A percentile compares a stretch with the other conserved stretches of the same genome.
Conservation (phyloP, 768 basidiomycete genomes). For the Mrakia frigida region DNA sequence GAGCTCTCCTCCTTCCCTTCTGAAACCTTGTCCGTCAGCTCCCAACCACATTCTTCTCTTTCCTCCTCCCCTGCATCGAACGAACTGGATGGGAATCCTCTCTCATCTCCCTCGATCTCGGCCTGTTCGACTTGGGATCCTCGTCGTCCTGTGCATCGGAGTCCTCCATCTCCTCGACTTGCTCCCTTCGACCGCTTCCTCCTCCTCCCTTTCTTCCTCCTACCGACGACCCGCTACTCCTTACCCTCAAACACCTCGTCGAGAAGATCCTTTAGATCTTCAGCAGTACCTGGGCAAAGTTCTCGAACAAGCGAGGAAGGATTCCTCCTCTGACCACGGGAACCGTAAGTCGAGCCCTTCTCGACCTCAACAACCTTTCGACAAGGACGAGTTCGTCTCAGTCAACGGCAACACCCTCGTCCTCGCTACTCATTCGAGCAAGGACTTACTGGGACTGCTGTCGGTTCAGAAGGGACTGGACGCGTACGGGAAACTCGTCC, state of each 20-base stretch:
- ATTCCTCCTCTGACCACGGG: neutral
- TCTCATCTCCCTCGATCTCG: constrained; percentile 3
- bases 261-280: neutral
- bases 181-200: neutral
- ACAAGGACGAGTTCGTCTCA: neutral
- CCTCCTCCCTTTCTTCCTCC: too few species aligned
- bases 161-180: constrained; percentile 7
- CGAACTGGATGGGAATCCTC: neutral
- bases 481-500: neutral
- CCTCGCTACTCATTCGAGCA: neutral
- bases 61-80: too few species aligned
- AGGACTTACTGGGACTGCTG: neutral
- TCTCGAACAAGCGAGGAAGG: neutral
- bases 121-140: neutral
- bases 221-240: neutral
- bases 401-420: constrained; percentile 6
- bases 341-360: neutral
- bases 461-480: neutral
- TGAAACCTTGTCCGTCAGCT: too few species aligned
- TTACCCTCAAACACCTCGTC: neutral
- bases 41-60: too few species aligned
- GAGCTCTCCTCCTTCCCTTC: too few species aligned
- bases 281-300: neutral
- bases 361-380: neutral
- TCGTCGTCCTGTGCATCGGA: neutral